phyloP scores from a whole-genome alignment of 805 yeast genomes.

The Suhomyces sp. region DNA sequence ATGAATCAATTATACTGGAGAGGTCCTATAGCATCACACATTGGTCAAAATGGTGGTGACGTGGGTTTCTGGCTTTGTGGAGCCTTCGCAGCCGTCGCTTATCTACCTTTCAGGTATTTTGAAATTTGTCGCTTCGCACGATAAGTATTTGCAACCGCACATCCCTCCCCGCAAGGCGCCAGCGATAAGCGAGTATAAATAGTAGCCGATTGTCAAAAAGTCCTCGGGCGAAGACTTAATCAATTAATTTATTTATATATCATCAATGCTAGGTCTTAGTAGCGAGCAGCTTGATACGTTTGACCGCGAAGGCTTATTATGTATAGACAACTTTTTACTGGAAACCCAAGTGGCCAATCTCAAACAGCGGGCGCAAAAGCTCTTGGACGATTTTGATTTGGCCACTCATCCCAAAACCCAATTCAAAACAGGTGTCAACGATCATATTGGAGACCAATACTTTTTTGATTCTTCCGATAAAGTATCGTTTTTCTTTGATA shows the following conservation, averaged over 20 bases:
- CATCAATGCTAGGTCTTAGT: slow-evolving; percentile 26
- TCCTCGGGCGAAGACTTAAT: background rate
- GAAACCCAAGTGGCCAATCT: slow-evolving; percentile 39
- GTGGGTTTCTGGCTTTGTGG: slow-evolving; percentile 22
- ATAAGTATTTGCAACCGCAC: slow-evolving; percentile 7
- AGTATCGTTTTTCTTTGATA: slow-evolving; percentile 66
- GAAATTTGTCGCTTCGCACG: slow-evolving; percentile 18
- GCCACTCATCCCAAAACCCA: slow-evolving; percentile 63
- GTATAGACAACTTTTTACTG: slow-evolving; percentile 54
- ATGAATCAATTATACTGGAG: slow-evolving; percentile 20
- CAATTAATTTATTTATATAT: background rate
- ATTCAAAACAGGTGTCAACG: slow-evolving; percentile 58
- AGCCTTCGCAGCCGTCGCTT: slow-evolving; percentile 14
- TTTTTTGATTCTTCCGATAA: slow-evolving; percentile 69
- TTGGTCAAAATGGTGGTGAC: slow-evolving; percentile 18
- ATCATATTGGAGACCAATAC: slow-evolving; percentile 72
- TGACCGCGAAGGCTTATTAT: slow-evolving; percentile 57
- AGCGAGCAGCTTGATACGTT: slow-evolving; percentile 50
- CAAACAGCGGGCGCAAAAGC: slow-evolving; percentile 39
- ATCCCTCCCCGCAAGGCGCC: background rate
- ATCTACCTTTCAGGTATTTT: slow-evolving; percentile 13
- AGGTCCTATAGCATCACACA: slow-evolving; percentile 15
- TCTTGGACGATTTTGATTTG: slow-evolving; percentile 51
- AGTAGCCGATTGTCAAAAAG: background rate
- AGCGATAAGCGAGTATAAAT: background rate